Evolutionary conservation across 257 asterid genomes (phyloP).

Genomic region (Primulina tabacum): DNA sequence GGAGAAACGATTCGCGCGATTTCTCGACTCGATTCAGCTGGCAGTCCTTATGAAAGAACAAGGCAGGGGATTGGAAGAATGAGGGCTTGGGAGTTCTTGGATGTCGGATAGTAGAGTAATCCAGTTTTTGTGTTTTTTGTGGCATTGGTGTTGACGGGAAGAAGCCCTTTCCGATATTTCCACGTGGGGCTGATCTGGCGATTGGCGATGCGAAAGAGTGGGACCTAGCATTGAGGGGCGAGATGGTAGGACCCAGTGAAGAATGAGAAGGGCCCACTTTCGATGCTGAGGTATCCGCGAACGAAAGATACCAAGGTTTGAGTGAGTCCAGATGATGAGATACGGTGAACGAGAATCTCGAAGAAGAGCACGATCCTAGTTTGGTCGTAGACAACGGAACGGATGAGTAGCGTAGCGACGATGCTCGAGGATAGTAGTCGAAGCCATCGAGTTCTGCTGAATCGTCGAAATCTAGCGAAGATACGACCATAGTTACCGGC

Average conservation of each 20-base stretch:
- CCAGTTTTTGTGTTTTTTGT: conserved; percentile 57
- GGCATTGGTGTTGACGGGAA: conserved; percentile 97
- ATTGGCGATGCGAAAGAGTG: conserved; percentile 85
- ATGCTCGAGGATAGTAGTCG: conserved; percentile 55
- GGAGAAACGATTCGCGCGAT: conserved; percentile 54
- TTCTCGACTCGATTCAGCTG: conserved; percentile 42
- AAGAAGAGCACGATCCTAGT: conserved; percentile 75
- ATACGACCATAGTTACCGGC: conserved; percentile 42
- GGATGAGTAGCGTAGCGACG: conserved; percentile 62
- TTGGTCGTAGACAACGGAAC: conserved; percentile 39
- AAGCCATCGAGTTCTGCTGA: conserved; percentile 57
- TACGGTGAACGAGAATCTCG: conserved; percentile 84
- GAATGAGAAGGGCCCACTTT: conserved; percentile 51
- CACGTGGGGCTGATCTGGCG: conserved; percentile 48
- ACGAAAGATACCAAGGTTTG: conserved; percentile 85
- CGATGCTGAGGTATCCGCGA: conserved; percentile 54
- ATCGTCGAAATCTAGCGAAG: conserved; percentile 75
- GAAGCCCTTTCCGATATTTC: conserved; percentile 43
- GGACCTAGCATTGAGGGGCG: conserved; percentile 78
- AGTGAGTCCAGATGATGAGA: conserved; percentile 77
- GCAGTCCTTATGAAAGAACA: conserved; percentile 61
- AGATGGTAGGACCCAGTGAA: conserved; percentile 57
- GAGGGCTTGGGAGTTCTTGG: conserved; percentile 81
- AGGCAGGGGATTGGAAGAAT: conserved; percentile 75
- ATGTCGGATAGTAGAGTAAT: conserved; percentile 44